Evolutionary conservation across 2,329 filamentous ascomycete species (phyloP).

Genomic region (Neopestalotiopsis sp.): DNA sequence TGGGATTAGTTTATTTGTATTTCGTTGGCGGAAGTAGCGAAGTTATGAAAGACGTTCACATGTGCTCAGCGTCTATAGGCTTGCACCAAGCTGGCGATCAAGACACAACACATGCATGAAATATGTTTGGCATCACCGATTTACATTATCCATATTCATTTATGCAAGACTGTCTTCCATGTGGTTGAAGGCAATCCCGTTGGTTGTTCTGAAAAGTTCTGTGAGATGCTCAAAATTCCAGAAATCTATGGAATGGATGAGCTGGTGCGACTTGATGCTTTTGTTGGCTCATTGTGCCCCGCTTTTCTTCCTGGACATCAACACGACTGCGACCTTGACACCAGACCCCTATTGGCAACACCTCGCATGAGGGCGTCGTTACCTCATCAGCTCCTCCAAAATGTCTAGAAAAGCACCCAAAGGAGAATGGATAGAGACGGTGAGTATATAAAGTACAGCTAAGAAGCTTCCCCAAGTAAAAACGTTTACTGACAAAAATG

Average conservation of each 20-base stretch:
- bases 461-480: background rate
- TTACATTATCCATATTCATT: too few relatives aligned
- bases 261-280: background rate
- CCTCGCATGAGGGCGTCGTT: background rate
- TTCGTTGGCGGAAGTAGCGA: too few relatives aligned
- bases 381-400: background rate
- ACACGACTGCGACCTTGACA: background rate
- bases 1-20: too few relatives aligned
- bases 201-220: too few relatives aligned
- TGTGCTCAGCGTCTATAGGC: too few relatives aligned
- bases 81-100: too few relatives aligned
- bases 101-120: too few relatives aligned
- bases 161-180: too few relatives aligned
- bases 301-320: background rate
- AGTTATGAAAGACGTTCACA: too few relatives aligned
- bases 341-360: background rate
- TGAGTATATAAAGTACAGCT: conserved; percentile 46
- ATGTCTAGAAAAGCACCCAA: conserved; percentile 74
- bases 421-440: conserved; percentile 97
- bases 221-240: too few relatives aligned
- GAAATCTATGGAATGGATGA: background rate
- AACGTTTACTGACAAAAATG: background rate
- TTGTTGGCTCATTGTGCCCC: background rate
- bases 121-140: too few relatives aligned
- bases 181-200: too few relatives aligned